A percentile compares a stretch with the other conserved stretches of the same genome.
Evolutionary conservation across 2,329 filamentous ascomycete species (phyloP).

Genomic region (Colletotrichum paranaense): DNA sequence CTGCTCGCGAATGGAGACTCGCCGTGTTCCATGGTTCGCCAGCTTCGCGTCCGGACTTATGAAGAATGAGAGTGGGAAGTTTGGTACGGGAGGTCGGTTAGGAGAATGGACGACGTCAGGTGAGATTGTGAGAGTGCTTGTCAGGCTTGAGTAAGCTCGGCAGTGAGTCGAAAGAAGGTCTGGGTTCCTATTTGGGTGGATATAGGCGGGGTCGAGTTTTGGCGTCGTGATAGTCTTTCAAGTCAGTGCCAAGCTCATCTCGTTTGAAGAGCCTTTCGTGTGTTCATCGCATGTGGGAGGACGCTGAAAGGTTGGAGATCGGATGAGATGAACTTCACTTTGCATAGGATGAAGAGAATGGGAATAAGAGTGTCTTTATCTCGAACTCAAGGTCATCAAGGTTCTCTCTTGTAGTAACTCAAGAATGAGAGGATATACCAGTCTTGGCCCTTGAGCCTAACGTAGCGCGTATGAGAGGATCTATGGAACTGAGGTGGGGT

Average conservation of each 20-base stretch:
- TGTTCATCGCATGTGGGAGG: background rate
- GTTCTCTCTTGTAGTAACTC: background rate
- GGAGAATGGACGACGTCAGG: constrained; percentile 8
- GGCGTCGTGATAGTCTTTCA: background rate
- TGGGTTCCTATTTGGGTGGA: background rate
- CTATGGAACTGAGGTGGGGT: background rate
- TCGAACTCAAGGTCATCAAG: background rate
- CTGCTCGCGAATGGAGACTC: background rate
- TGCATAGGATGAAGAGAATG: too few species aligned
- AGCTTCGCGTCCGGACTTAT: background rate
- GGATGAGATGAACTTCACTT: background rate
- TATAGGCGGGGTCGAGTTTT: background rate
- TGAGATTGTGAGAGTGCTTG: background rate
- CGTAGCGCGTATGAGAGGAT: background rate
- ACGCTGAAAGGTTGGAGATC: too few species aligned
- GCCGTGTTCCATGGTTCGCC: background rate
- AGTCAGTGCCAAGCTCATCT: background rate
- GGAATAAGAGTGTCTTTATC: background rate
- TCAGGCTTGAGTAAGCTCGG: background rate
- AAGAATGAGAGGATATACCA: too few species aligned
- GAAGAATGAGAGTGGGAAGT: background rate
- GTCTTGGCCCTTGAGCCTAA: background rate
- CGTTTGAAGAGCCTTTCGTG: too few species aligned
- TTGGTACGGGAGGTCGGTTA: background rate
- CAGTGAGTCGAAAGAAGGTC: background rate